phyloP scores from a whole-genome alignment of 2,329 filamentous ascomycete species.

The Colletotrichum sp. region DNA sequence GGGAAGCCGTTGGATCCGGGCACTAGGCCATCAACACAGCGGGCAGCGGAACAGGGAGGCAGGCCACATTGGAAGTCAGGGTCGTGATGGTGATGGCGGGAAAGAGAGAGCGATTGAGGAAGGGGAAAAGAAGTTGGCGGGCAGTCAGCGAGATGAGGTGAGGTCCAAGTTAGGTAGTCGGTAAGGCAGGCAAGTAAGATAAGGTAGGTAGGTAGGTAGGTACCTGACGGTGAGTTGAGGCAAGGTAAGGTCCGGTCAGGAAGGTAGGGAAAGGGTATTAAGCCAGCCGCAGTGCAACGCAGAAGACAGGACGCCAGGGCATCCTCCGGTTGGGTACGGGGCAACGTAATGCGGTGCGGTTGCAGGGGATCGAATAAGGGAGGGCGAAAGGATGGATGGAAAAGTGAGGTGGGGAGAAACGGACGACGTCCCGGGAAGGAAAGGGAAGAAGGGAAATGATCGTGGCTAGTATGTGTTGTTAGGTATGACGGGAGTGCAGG shows the following conservation, averaged over 20 bases:
- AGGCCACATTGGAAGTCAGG: background rate
- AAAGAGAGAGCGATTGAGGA: background rate
- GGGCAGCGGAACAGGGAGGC: background rate
- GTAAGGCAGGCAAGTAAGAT: background rate
- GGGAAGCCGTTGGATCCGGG: constrained; percentile 10
- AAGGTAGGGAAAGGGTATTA: background rate
- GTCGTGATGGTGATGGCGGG: background rate
- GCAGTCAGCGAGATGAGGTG: background rate
- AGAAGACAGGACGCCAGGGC: constrained; percentile 7
- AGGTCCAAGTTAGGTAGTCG: background rate
- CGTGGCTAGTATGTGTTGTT: background rate
- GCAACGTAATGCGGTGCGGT: background rate
- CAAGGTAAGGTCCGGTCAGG: background rate
- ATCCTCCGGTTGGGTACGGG: background rate
- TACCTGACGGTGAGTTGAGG: background rate
- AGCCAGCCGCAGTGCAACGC: constrained; percentile 2
- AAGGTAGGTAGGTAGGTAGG: background rate
- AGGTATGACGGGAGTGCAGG: background rate
- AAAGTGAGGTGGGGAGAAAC: background rate
- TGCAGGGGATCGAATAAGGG: background rate
- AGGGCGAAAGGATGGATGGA: background rate
- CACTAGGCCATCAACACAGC: constrained; percentile 15
- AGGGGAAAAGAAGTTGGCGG: background rate
- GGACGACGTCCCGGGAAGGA: background rate
- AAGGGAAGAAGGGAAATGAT: background rate